A percentile compares a stretch with the other conserved stretches of the same genome.
These are phyloP conservation scores for Odonthalia washingtoniensis DNA, from an alignment of 31 red algal species.

Conservation along the genomic window DNA sequence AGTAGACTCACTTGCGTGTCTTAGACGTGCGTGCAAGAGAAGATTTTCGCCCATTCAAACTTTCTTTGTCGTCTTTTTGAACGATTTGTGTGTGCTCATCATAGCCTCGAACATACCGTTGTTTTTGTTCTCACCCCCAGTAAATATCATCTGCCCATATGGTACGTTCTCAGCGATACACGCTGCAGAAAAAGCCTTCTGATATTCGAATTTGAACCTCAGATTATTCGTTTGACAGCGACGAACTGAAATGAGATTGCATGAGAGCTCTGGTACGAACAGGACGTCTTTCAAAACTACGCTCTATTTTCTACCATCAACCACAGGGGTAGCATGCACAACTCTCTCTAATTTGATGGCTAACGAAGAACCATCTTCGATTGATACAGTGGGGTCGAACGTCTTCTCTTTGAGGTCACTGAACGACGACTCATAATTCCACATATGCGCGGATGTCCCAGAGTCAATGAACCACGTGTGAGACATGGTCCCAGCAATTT, in stretches of 20 bases:
- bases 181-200: neutral
- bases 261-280: conserved; percentile 19
- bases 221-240: neutral
- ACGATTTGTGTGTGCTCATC: neutral
- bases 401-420: neutral
- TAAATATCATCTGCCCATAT: neutral
- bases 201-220: neutral
- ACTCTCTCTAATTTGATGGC: neutral
- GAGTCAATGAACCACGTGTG: conserved; percentile 48
- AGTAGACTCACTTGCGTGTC: neutral
- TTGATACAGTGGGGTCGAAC: neutral
- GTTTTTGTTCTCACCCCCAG: neutral
- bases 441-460: conserved; percentile 42
- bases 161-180: neutral
- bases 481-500: neutral
- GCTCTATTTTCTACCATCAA: neutral
- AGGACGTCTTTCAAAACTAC: conserved; percentile 12
- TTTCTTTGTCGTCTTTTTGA: neutral
- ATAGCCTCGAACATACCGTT: conserved; percentile 17
- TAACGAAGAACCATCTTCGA: neutral
- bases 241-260: conserved; percentile 7
- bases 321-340: neutral
- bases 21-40: conserved; percentile 23
- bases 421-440: conserved; percentile 11
- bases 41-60: neutral